These are phyloP conservation scores for Ceratobasidium sp. DNA, from an alignment of 1,284 basidiomycete species.

Conservation along the genomic window DNA sequence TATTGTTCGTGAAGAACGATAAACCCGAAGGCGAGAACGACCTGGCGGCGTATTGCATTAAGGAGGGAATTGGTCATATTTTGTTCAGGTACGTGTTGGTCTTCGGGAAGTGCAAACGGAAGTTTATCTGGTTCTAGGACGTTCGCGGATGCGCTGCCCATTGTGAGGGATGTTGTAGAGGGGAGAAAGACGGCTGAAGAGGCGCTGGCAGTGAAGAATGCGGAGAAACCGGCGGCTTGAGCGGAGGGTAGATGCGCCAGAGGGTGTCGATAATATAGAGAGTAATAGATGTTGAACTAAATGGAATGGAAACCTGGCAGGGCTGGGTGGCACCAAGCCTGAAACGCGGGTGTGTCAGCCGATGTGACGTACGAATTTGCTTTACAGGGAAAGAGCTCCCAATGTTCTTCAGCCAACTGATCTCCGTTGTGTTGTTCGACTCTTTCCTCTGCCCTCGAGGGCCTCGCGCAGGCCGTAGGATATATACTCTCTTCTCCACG, in stretches of 20 bases:
- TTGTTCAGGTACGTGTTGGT: conserved; percentile 63
- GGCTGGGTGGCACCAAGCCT: conserved; percentile 11
- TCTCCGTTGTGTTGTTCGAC: conserved; percentile 16
- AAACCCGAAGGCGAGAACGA: conserved; percentile 86
- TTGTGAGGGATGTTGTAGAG: conserved; percentile 73
- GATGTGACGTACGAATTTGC: conserved; percentile 29
- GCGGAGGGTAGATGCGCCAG: conserved; percentile 11
- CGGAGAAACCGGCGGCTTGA: conserved; percentile 44
- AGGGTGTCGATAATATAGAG: not conserved
- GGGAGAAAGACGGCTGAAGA: conserved; percentile 57
- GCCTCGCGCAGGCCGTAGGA: conserved; percentile 28
- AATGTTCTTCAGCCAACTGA: conserved; percentile 3
- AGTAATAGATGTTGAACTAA: not conserved
- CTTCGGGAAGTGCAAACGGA: not conserved
- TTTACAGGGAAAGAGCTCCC: not conserved
- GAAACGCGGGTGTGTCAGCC: conserved; percentile 38
- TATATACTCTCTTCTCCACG: not conserved
- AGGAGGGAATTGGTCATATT: conserved; percentile 73
- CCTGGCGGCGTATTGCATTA: conserved; percentile 79
- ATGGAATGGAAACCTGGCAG: not conserved
- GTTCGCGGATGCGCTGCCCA: conserved; percentile 68
- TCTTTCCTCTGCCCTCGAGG: conserved; percentile 9
- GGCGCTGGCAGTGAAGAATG: conserved; percentile 51
- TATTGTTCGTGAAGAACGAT: conserved; percentile 85
- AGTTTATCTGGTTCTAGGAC: conserved; percentile 16